A percentile compares a stretch with the other conserved stretches of the same genome.
Evolutionary conservation across 768 basidiomycete species (phyloP).

Genomic region (Suillus decipiens): DNA sequence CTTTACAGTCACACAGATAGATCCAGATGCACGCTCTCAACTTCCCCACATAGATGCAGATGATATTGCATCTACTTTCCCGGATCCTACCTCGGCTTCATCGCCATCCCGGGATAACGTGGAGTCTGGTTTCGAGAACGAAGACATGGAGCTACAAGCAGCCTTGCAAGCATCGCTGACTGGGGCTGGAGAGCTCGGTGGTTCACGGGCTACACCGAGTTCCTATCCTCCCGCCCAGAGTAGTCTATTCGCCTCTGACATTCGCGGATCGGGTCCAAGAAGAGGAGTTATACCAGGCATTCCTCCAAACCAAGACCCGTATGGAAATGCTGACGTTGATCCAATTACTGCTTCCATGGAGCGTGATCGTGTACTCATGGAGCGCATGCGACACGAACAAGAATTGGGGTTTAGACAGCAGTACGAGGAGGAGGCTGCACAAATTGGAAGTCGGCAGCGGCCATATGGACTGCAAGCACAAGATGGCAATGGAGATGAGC

Average conservation of each 20-base stretch:
- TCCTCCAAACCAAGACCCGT: constrained; percentile 33
- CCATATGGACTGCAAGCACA: constrained; percentile 8
- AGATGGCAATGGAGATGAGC: constrained; percentile 55
- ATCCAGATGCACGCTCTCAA: constrained; percentile 53
- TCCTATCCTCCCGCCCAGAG: constrained; percentile 26
- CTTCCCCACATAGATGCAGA: constrained; percentile 73
- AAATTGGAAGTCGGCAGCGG: constrained; percentile 19
- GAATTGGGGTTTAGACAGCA: constrained; percentile 64
- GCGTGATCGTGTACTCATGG: constrained; percentile 58
- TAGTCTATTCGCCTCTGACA: constrained; percentile 29
- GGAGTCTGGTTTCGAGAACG: constrained; percentile 61
- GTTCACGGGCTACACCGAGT: constrained; percentile 16
- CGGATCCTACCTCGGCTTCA: constrained; percentile 48
- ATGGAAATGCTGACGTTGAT: constrained; percentile 41
- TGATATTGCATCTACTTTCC: constrained; percentile 62
- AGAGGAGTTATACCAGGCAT: constrained; percentile 19
- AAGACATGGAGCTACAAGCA: constrained; percentile 86
- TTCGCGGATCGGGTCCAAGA: constrained; percentile 21
- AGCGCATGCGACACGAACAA: constrained; percentile 66
- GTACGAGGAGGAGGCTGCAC: constrained; percentile 45
- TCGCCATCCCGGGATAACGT: constrained; percentile 13
- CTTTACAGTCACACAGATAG: constrained; percentile 69
- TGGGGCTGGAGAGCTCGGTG: constrained; percentile 18
- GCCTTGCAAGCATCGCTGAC: constrained; percentile 82
- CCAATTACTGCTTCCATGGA: constrained; percentile 70